These are phyloP conservation scores for Saccharomycopsis sp. DNA, from an alignment of 805 yeast species.

Conservation along the genomic window DNA sequence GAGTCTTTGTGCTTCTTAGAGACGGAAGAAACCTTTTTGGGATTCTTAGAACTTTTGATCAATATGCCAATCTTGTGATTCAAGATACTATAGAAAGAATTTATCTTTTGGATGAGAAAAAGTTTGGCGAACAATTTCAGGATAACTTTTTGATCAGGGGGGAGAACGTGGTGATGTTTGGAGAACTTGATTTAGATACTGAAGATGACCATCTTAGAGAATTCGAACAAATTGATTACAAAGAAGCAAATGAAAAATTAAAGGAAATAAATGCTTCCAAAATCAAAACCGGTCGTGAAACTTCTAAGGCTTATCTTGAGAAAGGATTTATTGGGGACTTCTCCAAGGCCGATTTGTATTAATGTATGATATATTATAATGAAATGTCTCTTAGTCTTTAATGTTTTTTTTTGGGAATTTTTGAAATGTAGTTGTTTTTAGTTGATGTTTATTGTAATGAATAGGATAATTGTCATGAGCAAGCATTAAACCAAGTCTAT, in stretches of 20 bases:
- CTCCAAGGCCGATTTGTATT: constrained; percentile 44
- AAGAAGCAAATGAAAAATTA: constrained; percentile 42
- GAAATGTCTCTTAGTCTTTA: no score
- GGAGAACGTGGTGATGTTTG: constrained; percentile 88
- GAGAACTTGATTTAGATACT: constrained; percentile 82
- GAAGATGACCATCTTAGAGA: constrained; percentile 61
- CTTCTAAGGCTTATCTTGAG: constrained; percentile 38
- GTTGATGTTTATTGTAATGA: no score
- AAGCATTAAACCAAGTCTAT: no score
- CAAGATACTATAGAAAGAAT: constrained; percentile 88
- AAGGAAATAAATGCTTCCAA: constrained; percentile 22
- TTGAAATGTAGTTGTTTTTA: no score
- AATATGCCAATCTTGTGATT: constrained; percentile 82
- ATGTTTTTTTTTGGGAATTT: no score
- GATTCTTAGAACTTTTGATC: constrained; percentile 88
- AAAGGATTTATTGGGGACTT: constrained; percentile 50
- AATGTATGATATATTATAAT: no score
- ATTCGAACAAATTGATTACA: constrained; percentile 49
- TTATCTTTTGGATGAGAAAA: constrained; percentile 42
- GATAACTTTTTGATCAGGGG: constrained; percentile 90
- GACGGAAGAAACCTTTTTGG: constrained; percentile 89
- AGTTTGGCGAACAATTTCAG: constrained; percentile 65
- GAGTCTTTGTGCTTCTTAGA: constrained; percentile 73
- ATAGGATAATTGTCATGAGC: no score
- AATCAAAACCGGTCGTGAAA: constrained; percentile 33